A percentile compares a stretch with the other conserved stretches of the same genome.
Conservation (phyloP, 2,329 filamentous ascomycete genomes). For the Gliomastix tumulicola region DNA sequence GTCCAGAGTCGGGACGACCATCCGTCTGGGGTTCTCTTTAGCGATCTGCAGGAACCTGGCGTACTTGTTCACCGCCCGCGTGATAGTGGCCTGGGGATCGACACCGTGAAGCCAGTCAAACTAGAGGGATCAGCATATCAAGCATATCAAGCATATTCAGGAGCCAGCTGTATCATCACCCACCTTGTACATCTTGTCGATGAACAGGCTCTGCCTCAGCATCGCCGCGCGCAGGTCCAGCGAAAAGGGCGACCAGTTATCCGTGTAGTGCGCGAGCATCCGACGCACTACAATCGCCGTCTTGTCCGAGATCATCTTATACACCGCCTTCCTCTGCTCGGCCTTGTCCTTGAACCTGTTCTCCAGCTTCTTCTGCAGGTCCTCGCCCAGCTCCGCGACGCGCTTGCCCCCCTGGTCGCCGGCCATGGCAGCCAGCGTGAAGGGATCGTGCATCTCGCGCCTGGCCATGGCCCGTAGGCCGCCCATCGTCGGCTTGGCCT, state of each 20-base stretch:
- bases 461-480: not conserved
- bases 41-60: not conserved
- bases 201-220: constrained; percentile 26
- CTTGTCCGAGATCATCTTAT: no score
- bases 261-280: not conserved
- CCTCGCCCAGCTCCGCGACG: no score
- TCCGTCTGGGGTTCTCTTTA: not conserved
- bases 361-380: constrained; percentile 16
- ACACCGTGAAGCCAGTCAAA: not conserved
- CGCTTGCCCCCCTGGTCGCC: no score
- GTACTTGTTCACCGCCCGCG: not conserved
- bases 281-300: no score
- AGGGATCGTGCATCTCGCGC: not conserved
- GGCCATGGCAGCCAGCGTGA: not conserved
- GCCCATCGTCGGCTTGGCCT: not conserved
- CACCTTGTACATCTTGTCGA: constrained; percentile 28
- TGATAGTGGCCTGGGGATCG: not conserved
- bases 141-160: no score
- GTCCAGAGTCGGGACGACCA: constrained; percentile 30
- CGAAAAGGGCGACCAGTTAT: not conserved
- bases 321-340: no score
- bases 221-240: not conserved
- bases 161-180: no score
- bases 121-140: no score
- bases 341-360: no score